Evolutionary conservation across 2,329 filamentous ascomycete genomes (phyloP), one percentile per base, ranked within the genome.

Genomic region (Stagonosporopsis cucurbitacearum): DNA sequence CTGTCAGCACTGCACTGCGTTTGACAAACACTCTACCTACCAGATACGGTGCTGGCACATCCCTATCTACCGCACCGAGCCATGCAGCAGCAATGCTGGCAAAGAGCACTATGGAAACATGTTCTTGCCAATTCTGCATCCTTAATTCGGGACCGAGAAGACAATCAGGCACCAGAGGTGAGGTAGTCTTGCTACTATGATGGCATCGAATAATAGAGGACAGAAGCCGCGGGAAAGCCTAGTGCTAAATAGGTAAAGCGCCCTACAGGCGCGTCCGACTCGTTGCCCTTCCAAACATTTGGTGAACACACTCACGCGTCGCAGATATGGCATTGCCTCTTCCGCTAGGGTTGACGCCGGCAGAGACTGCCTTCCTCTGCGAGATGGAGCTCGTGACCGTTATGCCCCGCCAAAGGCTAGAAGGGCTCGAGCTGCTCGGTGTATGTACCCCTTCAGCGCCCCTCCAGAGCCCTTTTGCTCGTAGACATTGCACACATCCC

Each of bases 331-430:
- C 85, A 47, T 82, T 87, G 63, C 84, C 84, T 61, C 80, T 87
- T 37, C 83, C 84, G 35, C 80, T 83, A 60, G 85, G 88, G 75
- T 84, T 97, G 40, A 89, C 90, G 67, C 92, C 95, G 57, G 83
- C 90, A 62, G 95, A 99, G 79, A 90, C 96, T 41, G 90, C 92
- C 46, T 99, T 98, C 72, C 81, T 98, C 25, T 96, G 93, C 77
- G 95, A 99, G 80, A 98, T 97, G 92, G 94, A 98, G 79, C 86
- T 92, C 69, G 90, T 99, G 52, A 97, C 93, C 0, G 85, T 99
- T 20, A 87, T 98, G 45, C 95, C 95, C 32, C 90, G 95, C 50
- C 93, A 98, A 75, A 86, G 90, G 62, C 87, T 99, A 49, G 92
- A 97, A 64, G 86, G 86, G 65, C 89, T 99, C 60, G 84, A 91